Base-by-base conservation (phyloP, 345 rosid genomes). In the Aethionema arabicum region DNA sequence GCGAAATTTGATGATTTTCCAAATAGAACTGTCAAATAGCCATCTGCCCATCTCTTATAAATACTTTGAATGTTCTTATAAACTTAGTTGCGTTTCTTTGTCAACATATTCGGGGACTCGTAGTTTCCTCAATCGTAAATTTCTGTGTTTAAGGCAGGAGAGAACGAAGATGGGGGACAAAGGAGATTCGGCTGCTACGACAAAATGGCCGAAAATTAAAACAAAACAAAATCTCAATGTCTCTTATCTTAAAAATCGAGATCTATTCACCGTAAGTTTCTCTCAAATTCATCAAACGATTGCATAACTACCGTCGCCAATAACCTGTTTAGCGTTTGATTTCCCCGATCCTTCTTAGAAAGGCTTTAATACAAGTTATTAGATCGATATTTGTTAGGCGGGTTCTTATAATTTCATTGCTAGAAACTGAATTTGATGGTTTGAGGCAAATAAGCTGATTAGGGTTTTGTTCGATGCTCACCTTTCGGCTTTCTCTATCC, bases 241-340 rank as follows among this genome's bases (percentile, higher is more conserved):
- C 35, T 67, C 65, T 36, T 78, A 37, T 63, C 84, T 88, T 37
- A 82, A 82, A 73, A 83, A 79, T 39, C 55, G 37, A 27, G 93
- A 88, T 76, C 96, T 85, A 48, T 84, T 88, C 70, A 82, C 85
- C n/a, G 92, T 83, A 74, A 6, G 78, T 41, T 73, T 35, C 38
- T 47, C 43, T 0, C 49, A n/a, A 37, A 5, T 4, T 9, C 57
- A 35, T 31, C 39, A 8, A 4, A 8, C 13, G 27, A 21, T 1
- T 45, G 53, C 21, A 21, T 10, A 35, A 15, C 27, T 37, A 33
- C 8, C 47, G 12, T 46, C 1, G 37, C 42, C 30, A 27, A n/a
- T 30, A 6, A 52, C 54, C 8, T 8, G 7, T 29, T 35, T 46
- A 46, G 56, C 56, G 41, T 46, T 56, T 37, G 44, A 29, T 49